Percentiles rank a stretch among this genome's conserved stretches.
phyloP scores from a whole-genome alignment of 176 grass and related monocot species.

The Urochloa ruziziensis region DNA sequence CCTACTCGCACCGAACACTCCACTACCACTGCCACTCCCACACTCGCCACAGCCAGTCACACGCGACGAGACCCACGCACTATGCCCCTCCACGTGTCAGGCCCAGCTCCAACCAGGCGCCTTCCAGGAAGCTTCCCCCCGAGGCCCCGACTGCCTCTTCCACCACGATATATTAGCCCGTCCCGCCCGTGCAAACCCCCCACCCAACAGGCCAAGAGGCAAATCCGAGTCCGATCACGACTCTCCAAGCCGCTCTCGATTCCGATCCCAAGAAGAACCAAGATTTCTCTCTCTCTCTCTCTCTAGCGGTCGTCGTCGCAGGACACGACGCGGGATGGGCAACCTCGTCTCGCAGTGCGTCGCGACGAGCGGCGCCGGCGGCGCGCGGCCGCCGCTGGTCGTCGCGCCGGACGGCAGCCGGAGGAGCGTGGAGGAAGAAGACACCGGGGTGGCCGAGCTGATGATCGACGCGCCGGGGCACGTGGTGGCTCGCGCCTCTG shows the following conservation, averaged over 20 bases:
- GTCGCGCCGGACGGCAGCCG: conserved; percentile 33
- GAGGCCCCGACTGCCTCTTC: not conserved
- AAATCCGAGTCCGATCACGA: not conserved
- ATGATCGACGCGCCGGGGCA: conserved; percentile 62
- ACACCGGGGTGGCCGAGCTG: conserved; percentile 35
- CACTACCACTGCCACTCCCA: not conserved
- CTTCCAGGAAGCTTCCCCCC: conserved; percentile 10
- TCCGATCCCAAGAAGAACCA: not conserved
- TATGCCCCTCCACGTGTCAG: not conserved
- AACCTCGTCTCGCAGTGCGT: conserved; percentile 28
- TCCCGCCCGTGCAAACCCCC: not conserved
- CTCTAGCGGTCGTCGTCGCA: not conserved
- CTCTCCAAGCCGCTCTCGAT: not conserved
- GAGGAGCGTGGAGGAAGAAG: not conserved
- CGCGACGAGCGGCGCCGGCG: not conserved
- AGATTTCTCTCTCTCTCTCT: too few relatives aligned
- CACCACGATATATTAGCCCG: not conserved
- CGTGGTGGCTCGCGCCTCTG: conserved; percentile 29
- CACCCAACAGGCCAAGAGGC: not conserved
- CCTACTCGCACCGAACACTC: conserved; percentile 1
- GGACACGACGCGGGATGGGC: not conserved
- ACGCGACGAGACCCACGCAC: not conserved
- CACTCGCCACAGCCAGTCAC: not conserved
- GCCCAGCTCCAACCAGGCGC: not conserved
- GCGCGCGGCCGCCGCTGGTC: not conserved